Evolutionary conservation across 2,329 filamentous ascomycete genomes (phyloP).

Genomic region (Colletotrichum lini): DNA sequence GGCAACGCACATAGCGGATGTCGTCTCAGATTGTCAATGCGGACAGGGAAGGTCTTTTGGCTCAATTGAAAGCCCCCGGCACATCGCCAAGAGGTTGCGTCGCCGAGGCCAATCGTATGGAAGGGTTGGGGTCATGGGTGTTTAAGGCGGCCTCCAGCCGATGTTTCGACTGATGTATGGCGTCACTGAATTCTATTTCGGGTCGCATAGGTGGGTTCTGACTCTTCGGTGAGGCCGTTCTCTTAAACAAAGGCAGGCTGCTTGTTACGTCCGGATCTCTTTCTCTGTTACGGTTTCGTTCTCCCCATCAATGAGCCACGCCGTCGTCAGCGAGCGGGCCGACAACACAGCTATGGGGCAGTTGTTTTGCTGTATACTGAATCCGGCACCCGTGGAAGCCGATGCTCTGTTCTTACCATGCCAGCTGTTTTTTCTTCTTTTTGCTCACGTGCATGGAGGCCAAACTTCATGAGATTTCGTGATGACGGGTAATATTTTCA

Average conservation of each 20-base stretch:
- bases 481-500: too few relatives aligned
- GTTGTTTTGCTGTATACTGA: too few relatives aligned
- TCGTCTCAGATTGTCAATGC: conserved; percentile 35
- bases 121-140: conserved; percentile 2
- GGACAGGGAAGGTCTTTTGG: conserved; percentile 15
- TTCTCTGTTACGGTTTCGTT: background rate
- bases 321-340: too few relatives aligned
- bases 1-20: conserved; percentile 16
- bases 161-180: conserved; percentile 26
- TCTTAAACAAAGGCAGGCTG: conserved; percentile 10
- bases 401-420: too few relatives aligned
- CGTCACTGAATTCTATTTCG: conserved; percentile 29
- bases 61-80: conserved; percentile 4
- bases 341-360: too few relatives aligned
- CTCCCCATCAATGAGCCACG: background rate
- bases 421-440: too few relatives aligned
- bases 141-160: background rate
- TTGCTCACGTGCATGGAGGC: too few relatives aligned
- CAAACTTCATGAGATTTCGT: too few relatives aligned
- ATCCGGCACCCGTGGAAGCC: too few relatives aligned
- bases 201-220: conserved; percentile 19
- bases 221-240: conserved; percentile 27
- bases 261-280: background rate
- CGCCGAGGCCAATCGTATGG: conserved; percentile 14
- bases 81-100: conserved; percentile 23